These are phyloP conservation scores for Xanthoceras sorbifolium DNA, from an alignment of 345 rosid species.

Conservation along the genomic window DNA sequence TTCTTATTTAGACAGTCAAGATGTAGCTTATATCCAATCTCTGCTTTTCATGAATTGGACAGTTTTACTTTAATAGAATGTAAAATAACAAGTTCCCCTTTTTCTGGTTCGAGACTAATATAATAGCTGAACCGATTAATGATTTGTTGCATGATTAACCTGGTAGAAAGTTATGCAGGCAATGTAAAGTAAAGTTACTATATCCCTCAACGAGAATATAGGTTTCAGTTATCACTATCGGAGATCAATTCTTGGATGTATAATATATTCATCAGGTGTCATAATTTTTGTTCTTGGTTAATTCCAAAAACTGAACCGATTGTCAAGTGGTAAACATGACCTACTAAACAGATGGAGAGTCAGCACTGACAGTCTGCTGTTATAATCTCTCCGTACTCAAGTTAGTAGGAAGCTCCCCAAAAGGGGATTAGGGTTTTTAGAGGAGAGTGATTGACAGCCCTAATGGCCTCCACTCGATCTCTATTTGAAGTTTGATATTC, in stretches of 20 bases:
- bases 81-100: background rate
- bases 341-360: background rate
- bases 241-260: background rate
- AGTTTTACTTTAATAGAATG: background rate
- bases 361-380: background rate
- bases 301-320: background rate
- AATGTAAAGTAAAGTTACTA: background rate
- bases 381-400: background rate
- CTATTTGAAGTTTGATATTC: conserved; percentile 4
- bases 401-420: background rate
- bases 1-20: background rate
- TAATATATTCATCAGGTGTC: background rate
- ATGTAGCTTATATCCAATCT: background rate
- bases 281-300: background rate
- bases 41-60: background rate
- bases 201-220: background rate
- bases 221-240: background rate
- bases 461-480: background rate
- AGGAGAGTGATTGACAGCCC: background rate
- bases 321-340: background rate
- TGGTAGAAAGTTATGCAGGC: background rate
- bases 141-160: background rate
- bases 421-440: background rate
- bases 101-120: background rate
- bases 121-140: background rate